Evolutionary conservation across 148 eudicot species (phyloP).

Genomic region (Silene conica): DNA sequence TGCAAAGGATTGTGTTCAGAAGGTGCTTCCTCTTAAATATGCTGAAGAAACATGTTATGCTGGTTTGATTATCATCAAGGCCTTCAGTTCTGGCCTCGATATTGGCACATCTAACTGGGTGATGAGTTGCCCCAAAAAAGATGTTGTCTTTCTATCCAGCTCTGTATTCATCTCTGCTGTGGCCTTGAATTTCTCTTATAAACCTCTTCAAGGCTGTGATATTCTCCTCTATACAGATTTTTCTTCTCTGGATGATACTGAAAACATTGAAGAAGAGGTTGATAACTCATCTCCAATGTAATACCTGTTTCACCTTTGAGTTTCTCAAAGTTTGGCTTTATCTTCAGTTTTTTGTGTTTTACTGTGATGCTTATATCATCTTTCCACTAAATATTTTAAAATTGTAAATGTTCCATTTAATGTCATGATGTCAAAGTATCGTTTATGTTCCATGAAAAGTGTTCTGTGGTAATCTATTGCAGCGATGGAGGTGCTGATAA

Average conservation of each 20-base stretch:
- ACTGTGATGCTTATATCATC: neutral
- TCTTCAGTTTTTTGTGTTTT: neutral
- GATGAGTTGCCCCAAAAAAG: conserved; percentile 51
- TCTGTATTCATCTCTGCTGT: conserved; percentile 48
- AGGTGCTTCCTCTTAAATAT: conserved; percentile 63
- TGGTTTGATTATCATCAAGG: conserved; percentile 57
- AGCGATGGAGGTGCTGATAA: conserved; percentile 31
- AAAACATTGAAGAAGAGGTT: conserved; percentile 30
- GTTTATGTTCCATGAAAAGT: neutral
- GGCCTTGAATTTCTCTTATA: conserved; percentile 64
- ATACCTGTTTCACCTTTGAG: neutral
- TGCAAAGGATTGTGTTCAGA: conserved; percentile 59
- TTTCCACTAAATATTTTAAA: neutral
- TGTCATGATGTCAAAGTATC: neutral
- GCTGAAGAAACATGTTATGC: conserved; percentile 82
- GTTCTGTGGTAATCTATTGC: conserved; percentile 20
- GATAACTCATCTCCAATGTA: conserved; percentile 28
- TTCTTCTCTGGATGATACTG: conserved; percentile 29
- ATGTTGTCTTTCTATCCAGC: conserved; percentile 46
- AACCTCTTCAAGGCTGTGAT: conserved; percentile 60
- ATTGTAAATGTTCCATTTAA: neutral
- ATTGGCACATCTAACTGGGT: conserved; percentile 89
- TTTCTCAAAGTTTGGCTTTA: neutral
- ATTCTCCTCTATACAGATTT: conserved; percentile 64
- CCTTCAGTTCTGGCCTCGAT: conserved; percentile 86